Percentiles rank a stretch among this genome's conserved stretches.
Evolutionary conservation across 495 filamentous ascomycete genomes (phyloP).

Genomic region (Mytilinidion resinicola): DNA sequence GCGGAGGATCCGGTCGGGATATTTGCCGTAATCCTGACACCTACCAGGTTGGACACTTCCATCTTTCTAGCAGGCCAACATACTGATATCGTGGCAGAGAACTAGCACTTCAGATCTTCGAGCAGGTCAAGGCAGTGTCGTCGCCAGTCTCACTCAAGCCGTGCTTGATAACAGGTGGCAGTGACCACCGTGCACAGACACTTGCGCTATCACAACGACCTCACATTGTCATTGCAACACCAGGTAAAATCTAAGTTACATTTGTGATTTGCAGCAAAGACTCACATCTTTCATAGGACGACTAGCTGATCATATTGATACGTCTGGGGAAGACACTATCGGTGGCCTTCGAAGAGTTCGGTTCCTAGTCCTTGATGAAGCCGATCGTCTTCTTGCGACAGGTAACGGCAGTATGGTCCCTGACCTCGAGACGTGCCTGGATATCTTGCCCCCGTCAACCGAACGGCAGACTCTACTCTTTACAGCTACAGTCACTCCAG

Average conservation of each 20-base stretch:
- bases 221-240: constrained; percentile 91
- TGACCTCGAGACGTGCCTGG: constrained; percentile 83
- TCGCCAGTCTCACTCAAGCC: constrained; percentile 78
- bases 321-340: constrained; percentile 84
- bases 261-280: neutral
- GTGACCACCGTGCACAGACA: constrained; percentile 88
- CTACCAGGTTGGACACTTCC: constrained; percentile 56
- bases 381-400: constrained; percentile 77
- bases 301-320: constrained; percentile 86
- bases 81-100: constrained; percentile 47
- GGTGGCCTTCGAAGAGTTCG: constrained; percentile 67
- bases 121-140: constrained; percentile 89
- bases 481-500: constrained; percentile 91
- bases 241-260: constrained; percentile 44
- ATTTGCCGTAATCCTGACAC: constrained; percentile 82
- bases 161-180: constrained; percentile 79
- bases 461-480: constrained; percentile 90
- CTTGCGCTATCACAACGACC: constrained; percentile 72
- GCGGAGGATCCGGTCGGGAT: constrained; percentile 86
- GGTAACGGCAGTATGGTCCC: constrained; percentile 81
- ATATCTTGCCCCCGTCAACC: constrained; percentile 61
- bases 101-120: constrained; percentile 89
- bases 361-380: constrained; percentile 92
- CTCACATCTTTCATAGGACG: constrained; percentile 35
- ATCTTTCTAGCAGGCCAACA: neutral